Conservation (phyloP, 2,329 filamentous ascomycete species). For the Chrysoporthe puriensis region DNA sequence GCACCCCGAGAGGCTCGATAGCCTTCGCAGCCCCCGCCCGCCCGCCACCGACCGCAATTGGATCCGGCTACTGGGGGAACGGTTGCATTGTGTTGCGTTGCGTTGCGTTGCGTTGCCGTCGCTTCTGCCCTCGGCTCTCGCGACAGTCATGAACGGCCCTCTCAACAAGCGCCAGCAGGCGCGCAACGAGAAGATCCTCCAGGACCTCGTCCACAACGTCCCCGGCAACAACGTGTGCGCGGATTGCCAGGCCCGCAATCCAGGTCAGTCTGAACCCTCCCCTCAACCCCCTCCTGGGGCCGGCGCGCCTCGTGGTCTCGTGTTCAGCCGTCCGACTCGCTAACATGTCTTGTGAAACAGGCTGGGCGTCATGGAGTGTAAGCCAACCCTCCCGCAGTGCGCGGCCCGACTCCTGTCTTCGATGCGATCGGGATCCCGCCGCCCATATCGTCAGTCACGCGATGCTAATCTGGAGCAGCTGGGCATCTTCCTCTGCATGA, state of each 20-base stretch:
- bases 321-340: neutral
- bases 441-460: neutral
- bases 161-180: slow-evolving; percentile 95
- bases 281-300: neutral
- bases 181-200: slow-evolving; percentile 90
- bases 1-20: neutral
- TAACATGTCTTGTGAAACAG: slow-evolving; percentile 47
- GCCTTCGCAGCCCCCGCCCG: slow-evolving; percentile 2
- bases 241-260: slow-evolving; percentile 89
- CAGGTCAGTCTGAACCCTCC: slow-evolving; percentile 64
- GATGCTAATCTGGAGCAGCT: slow-evolving; percentile 57
- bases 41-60: neutral
- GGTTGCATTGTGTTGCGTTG: neutral
- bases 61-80: neutral
- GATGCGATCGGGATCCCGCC: slow-evolving; percentile 15
- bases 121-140: neutral
- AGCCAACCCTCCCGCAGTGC: slow-evolving; percentile 41
- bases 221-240: slow-evolving; percentile 93
- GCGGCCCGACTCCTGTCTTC: slow-evolving; percentile 24
- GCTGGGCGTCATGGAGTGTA: slow-evolving; percentile 97
- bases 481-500: slow-evolving; percentile 96
- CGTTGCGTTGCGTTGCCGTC: slow-evolving; percentile 3
- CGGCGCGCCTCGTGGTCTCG: slow-evolving; percentile 32
- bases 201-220: slow-evolving; percentile 82
- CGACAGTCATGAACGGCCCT: slow-evolving; percentile 18